A percentile compares a stretch with the other conserved stretches of the same genome.
Evolutionary conservation across 768 basidiomycete species (phyloP).

Genomic region (Trametes maxima): DNA sequence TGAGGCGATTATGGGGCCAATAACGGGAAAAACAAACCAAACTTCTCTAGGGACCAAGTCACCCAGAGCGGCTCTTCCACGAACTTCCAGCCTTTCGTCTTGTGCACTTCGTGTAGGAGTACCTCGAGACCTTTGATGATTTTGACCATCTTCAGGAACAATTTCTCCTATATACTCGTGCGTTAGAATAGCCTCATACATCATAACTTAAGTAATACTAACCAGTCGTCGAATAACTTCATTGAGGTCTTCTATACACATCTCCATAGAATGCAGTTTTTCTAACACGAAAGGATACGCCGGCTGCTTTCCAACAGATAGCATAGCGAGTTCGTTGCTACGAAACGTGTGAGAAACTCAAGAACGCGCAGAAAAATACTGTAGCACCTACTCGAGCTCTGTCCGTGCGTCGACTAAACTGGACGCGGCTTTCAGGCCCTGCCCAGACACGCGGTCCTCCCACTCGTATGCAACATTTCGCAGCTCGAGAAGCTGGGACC

Average conservation of each 20-base stretch:
- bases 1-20: not conserved
- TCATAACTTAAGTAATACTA: slow-evolving; percentile 29
- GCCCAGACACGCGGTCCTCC: slow-evolving; percentile 80
- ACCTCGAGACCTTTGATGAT: slow-evolving; percentile 67
- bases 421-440: slow-evolving; percentile 77
- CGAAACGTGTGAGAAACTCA: not conserved
- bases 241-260: slow-evolving; percentile 60
- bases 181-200: not conserved
- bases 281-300: slow-evolving; percentile 61
- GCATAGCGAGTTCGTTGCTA: slow-evolving; percentile 65
- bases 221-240: slow-evolving; percentile 66
- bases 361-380: not conserved
- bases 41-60: slow-evolving; percentile 81
- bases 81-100: slow-evolving; percentile 72
- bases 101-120: slow-evolving; percentile 69
- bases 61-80: slow-evolving; percentile 76
- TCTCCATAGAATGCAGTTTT: slow-evolving; percentile 70
- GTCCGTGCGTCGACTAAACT: slow-evolving; percentile 77
- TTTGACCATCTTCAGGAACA: slow-evolving; percentile 65
- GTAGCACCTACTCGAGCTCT: slow-evolving; percentile 74
- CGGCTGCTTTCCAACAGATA: slow-evolving; percentile 56
- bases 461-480: slow-evolving; percentile 66
- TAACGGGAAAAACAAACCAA: slow-evolving; percentile 50
- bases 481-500: slow-evolving; percentile 69
- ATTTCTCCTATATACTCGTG: slow-evolving; percentile 57